These are phyloP conservation scores for Arabidopsis arenosa DNA, from an alignment of 345 rosid genomes.

Conservation along the genomic window DNA sequence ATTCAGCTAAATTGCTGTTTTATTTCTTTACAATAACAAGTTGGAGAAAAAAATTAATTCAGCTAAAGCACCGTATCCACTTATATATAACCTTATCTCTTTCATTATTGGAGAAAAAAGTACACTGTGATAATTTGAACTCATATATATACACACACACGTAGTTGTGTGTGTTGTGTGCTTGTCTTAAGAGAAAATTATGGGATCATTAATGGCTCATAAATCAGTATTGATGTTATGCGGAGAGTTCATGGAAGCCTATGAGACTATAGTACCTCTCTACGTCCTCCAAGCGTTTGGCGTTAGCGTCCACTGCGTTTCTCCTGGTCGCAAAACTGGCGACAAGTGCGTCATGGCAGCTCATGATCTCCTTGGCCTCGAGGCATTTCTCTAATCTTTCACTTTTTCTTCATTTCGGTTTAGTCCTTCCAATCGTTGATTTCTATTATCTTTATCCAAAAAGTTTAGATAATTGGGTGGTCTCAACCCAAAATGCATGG, in stretches of 20 bases:
- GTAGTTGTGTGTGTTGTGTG: neutral
- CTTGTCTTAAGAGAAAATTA: constrained; percentile 20
- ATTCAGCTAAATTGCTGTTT: neutral
- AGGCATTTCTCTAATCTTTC: constrained; percentile 46
- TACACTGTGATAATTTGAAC: constrained; percentile 5
- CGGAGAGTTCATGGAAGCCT: constrained; percentile 69
- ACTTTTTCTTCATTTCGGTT: constrained; percentile 17
- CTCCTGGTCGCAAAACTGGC: constrained; percentile 53
- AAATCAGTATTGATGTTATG: constrained; percentile 56
- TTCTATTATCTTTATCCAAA: neutral
- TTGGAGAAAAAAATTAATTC: neutral
- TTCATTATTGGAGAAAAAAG: neutral
- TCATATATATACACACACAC: constrained; percentile 1
- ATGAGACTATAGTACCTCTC: constrained; percentile 52
- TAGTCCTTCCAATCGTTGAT: neutral
- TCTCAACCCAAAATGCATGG: neutral
- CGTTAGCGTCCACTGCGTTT: constrained; percentile 54
- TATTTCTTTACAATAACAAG: neutral
- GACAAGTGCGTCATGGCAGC: constrained; percentile 55
- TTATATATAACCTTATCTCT: constrained; percentile 5
- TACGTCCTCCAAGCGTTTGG: constrained; percentile 57
- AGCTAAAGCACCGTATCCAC: constrained; percentile 14
- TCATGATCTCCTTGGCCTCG: constrained; percentile 56
- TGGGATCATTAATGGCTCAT: constrained; percentile 45
- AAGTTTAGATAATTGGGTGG: neutral